These are phyloP conservation scores for Sesbania bispinosa DNA, from an alignment of 306 rosid species.

Conservation along the genomic window DNA sequence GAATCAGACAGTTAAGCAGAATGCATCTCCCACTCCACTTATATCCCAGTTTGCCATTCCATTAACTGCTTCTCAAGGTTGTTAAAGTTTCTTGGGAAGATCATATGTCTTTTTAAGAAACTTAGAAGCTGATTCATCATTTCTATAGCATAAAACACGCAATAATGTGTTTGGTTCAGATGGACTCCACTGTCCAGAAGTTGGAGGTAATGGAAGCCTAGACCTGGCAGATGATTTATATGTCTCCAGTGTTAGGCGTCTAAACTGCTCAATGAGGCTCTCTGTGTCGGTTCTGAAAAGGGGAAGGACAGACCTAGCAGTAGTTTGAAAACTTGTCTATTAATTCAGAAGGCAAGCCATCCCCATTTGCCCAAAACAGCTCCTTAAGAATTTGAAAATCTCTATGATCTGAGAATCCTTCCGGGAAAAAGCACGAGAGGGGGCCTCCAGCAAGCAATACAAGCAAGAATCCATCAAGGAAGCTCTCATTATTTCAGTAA, in stretches of 20 bases:
- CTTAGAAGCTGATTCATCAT: slow-evolving; percentile 77
- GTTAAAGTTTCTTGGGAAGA: slow-evolving; percentile 86
- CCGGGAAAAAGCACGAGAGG: slow-evolving; percentile 73
- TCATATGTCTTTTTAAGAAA: slow-evolving; percentile 87
- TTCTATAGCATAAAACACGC: slow-evolving; percentile 85
- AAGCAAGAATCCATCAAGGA: slow-evolving; percentile 89
- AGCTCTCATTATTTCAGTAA: slow-evolving; percentile 93
- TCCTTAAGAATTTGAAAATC: slow-evolving; percentile 76
- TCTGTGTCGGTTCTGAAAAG: slow-evolving; percentile 83
- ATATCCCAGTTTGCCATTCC: slow-evolving; percentile 26
- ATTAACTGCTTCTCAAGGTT: slow-evolving; percentile 11
- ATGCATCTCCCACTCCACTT: slow-evolving; percentile 8
- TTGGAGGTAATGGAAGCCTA: slow-evolving; percentile 89
- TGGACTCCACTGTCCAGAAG: slow-evolving; percentile 94
- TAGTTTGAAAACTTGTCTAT: slow-evolving; percentile 74
- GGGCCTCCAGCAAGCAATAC: slow-evolving; percentile 99
- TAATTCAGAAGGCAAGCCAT: slow-evolving; percentile 85
- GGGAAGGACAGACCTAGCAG: slow-evolving; percentile 69
- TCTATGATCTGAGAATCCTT: slow-evolving; percentile 84
- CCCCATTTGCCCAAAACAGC: slow-evolving; percentile 91
- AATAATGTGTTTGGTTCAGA: slow-evolving; percentile 88
- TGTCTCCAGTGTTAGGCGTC: slow-evolving; percentile 65
- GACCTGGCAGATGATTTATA: slow-evolving; percentile 83
- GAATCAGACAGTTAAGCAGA: slow-evolving; percentile 26
- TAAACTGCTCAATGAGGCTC: slow-evolving; percentile 70